Conservation (phyloP, 2,329 filamentous ascomycete species). For the Aspergillus sp. region DNA sequence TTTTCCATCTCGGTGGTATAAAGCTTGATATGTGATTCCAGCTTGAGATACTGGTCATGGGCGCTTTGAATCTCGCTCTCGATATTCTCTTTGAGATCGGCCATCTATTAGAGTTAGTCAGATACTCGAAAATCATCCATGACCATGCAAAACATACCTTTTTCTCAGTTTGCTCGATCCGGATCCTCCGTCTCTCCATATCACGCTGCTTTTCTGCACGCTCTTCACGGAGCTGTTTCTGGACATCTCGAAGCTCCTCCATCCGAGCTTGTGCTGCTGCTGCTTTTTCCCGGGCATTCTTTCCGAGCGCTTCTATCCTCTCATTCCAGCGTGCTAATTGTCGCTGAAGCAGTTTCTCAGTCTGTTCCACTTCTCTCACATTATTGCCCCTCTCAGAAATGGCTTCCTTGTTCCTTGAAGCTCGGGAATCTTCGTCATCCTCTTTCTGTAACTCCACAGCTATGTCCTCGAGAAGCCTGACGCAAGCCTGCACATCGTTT, state of each 20-base stretch:
- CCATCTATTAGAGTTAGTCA: conserved; percentile 62
- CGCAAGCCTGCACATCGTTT: conserved; percentile 80
- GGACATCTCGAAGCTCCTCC: conserved; percentile 78
- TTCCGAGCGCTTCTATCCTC: conserved; percentile 76
- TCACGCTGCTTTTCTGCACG: conserved; percentile 81
- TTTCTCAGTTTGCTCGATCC: conserved; percentile 97
- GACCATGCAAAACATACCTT: conserved; percentile 59
- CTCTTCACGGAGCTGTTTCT: conserved; percentile 78
- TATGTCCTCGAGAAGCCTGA: conserved; percentile 85
- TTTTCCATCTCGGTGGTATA: conserved; percentile 99
- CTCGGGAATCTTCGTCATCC: conserved; percentile 80
- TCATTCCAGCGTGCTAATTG: conserved; percentile 83
- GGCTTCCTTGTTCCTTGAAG: conserved; percentile 76
- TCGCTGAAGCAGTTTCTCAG: conserved; percentile 75
- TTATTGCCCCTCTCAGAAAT: conserved; percentile 84
- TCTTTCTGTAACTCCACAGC: conserved; percentile 79
- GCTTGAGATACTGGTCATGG: conserved; percentile 92
- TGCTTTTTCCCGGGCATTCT: conserved; percentile 76
- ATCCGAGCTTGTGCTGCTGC: conserved; percentile 78
- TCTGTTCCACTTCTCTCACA: conserved; percentile 84
- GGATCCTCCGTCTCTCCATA: conserved; percentile 84
- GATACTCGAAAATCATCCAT: not conserved
- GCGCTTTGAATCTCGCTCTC: conserved; percentile 88
- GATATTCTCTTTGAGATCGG: conserved; percentile 94
- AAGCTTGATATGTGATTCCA: conserved; percentile 93